Percentiles rank a stretch among this genome's conserved stretches.
Conservation (phyloP, 2,329 filamentous ascomycete genomes). For the Claviceps monticola region DNA sequence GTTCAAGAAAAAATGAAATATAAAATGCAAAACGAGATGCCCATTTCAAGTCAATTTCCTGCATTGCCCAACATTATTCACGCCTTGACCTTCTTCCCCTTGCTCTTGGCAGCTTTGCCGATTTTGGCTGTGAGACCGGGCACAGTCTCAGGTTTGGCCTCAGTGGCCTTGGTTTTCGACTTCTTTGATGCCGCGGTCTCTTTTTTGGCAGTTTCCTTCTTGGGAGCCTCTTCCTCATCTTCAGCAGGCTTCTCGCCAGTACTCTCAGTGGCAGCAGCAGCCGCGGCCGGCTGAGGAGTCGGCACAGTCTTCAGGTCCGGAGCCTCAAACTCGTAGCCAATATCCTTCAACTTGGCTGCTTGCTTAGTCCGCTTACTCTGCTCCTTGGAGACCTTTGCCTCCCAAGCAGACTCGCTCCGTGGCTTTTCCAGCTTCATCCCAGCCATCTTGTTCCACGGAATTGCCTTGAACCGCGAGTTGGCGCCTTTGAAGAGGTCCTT, state of each 20-base stretch:
- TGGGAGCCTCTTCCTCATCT: constrained; percentile 23
- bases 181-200: constrained; percentile 9
- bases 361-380: constrained; percentile 54
- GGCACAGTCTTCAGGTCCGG: constrained; percentile 51
- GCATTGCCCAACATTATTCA: constrained; percentile 1
- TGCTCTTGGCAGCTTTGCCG: constrained; percentile 16
- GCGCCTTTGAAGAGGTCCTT: constrained; percentile 78
- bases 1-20: background rate
- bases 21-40: background rate
- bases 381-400: constrained; percentile 59
- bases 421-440: constrained; percentile 62
- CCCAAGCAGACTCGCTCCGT: constrained; percentile 63
- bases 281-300: constrained; percentile 21
- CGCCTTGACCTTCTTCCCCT: constrained; percentile 14
- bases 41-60: background rate
- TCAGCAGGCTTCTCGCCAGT: constrained; percentile 16
- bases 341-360: constrained; percentile 58
- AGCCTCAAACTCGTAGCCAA: constrained; percentile 73
- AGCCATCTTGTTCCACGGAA: constrained; percentile 79
- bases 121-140: constrained; percentile 11
- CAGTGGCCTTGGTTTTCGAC: constrained; percentile 11
- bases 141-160: constrained; percentile 8
- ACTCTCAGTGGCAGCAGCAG: constrained; percentile 13
- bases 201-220: constrained; percentile 11
- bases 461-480: constrained; percentile 76